phyloP scores from a whole-genome alignment of 2,329 filamentous ascomycete species.

The Aspergillus aculeatinus region DNA sequence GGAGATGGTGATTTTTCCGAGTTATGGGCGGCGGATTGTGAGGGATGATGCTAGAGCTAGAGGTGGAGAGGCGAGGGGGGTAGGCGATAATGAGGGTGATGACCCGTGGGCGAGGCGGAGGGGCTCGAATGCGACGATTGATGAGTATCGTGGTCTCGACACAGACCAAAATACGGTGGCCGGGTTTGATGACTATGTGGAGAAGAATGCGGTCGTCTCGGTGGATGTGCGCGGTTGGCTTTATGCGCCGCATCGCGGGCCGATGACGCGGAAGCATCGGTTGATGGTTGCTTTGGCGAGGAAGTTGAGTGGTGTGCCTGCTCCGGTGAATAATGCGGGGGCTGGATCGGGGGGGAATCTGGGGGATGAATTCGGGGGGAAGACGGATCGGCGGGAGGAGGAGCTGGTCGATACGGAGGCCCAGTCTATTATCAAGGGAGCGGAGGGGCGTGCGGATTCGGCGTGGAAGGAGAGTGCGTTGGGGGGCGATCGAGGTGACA shows the following conservation, averaged over 20 bases:
- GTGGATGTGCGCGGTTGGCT: constrained; percentile 96
- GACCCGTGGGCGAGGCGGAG: constrained; percentile 19
- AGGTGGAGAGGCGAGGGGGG: no score
- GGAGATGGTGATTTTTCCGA: constrained; percentile 93
- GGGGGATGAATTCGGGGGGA: constrained; percentile 17
- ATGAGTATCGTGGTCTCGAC: constrained; percentile 50
- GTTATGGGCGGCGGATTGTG: constrained; percentile 76
- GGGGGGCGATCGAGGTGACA: constrained; percentile 9
- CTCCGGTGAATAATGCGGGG: constrained; percentile 50
- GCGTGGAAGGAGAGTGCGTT: constrained; percentile 68
- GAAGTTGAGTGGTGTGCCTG: constrained; percentile 81
- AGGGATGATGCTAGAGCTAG: constrained; percentile 41
- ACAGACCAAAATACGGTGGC: constrained; percentile 58
- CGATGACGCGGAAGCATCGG: constrained; percentile 82
- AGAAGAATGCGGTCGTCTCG: constrained; percentile 83
- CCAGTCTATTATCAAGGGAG: constrained; percentile 70
- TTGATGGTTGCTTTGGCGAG: constrained; percentile 82
- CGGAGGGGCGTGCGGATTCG: constrained; percentile 67
- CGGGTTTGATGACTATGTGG: constrained; percentile 77
- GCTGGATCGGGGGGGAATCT: constrained; percentile 25
- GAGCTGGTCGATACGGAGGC: constrained; percentile 73
- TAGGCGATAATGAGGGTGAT: no score
- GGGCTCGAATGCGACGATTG: constrained; percentile 35
- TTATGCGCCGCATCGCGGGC: constrained; percentile 80
- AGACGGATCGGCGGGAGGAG: constrained; percentile 50